phyloP scores from a whole-genome alignment of 345 rosid species.

The Linum tenue region DNA sequence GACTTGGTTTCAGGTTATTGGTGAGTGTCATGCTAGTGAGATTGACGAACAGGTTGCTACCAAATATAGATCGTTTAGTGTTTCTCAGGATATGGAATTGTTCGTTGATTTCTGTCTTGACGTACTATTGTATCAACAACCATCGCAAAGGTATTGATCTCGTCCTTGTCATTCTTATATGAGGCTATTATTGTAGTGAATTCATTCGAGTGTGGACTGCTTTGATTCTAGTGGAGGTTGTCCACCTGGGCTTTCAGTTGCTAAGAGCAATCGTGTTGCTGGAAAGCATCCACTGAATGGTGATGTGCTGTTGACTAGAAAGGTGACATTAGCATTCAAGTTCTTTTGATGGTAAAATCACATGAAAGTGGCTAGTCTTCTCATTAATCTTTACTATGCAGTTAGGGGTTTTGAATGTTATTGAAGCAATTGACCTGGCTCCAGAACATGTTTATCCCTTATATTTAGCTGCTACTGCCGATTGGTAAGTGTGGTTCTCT shows the following conservation, averaged over 20 bases:
- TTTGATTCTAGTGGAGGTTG: constrained; percentile 57
- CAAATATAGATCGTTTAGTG: constrained; percentile 48
- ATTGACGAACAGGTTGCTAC: constrained; percentile 54
- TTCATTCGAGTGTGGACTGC: constrained; percentile 20
- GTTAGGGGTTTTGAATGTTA: constrained; percentile 85
- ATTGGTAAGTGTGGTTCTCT: constrained; percentile 37
- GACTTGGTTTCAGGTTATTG: constrained; percentile 56
- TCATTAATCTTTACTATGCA: constrained; percentile 24
- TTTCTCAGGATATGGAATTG: constrained; percentile 48
- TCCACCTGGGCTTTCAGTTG: constrained; percentile 78
- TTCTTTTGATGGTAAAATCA: constrained; percentile 5
- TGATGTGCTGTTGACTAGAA: constrained; percentile 61
- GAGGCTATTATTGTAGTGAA: constrained; percentile 2
- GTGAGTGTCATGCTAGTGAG: constrained; percentile 70
- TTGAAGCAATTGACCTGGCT: constrained; percentile 62
- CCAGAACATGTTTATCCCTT: constrained; percentile 74
- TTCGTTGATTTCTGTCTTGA: constrained; percentile 83
- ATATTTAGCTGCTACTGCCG: constrained; percentile 67
- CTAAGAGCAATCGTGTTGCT: constrained; percentile 57
- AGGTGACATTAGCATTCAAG: constrained; percentile 33
- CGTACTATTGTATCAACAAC: constrained; percentile 56
- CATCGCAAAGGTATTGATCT: constrained; percentile 59
- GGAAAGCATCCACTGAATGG: constrained; percentile 66
- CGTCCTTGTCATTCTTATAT: constrained; percentile 6
- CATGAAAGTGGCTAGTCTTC: constrained; percentile 2